Percentiles rank a stretch among this genome's conserved stretches.
Evolutionary conservation across 148 eudicot species (phyloP).

Genomic region (Chenopodium album): DNA sequence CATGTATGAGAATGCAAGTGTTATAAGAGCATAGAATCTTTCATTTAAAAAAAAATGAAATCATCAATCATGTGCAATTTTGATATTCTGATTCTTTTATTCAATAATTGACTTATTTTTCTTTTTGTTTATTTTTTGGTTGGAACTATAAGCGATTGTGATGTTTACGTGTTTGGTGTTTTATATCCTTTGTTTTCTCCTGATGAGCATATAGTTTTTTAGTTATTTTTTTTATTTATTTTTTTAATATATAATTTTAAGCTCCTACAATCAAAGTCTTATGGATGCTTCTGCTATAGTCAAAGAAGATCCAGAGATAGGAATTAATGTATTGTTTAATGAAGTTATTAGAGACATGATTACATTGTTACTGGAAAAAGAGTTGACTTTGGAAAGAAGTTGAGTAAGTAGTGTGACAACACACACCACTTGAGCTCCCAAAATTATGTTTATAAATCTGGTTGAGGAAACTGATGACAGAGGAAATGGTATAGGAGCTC

Average conservation of each 20-base stretch:
- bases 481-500: background rate
- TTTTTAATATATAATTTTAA: too few species aligned
- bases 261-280: too few species aligned
- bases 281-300: slow-evolving; percentile 17
- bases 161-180: background rate
- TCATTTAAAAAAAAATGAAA: background rate
- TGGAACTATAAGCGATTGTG: background rate
- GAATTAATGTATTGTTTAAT: background rate
- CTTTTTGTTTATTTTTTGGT: background rate
- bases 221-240: too few species aligned
- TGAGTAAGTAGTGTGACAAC: background rate
- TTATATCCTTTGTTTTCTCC: slow-evolving; percentile 4
- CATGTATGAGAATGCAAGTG: slow-evolving; percentile 12
- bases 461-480: slow-evolving; percentile 10
- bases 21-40: background rate
- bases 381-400: slow-evolving; percentile 24
- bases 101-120: background rate
- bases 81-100: slow-evolving; percentile 20
- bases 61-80: slow-evolving; percentile 26
- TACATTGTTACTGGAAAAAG: slow-evolving; percentile 14
- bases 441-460: slow-evolving; percentile 14
- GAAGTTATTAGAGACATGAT: background rate
- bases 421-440: slow-evolving; percentile 26
- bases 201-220: background rate
- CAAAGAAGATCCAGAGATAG: slow-evolving; percentile 30